Base-by-base conservation (phyloP, 2,329 filamentous ascomycete genomes). In the Chrysoporthe cubensis region DNA sequence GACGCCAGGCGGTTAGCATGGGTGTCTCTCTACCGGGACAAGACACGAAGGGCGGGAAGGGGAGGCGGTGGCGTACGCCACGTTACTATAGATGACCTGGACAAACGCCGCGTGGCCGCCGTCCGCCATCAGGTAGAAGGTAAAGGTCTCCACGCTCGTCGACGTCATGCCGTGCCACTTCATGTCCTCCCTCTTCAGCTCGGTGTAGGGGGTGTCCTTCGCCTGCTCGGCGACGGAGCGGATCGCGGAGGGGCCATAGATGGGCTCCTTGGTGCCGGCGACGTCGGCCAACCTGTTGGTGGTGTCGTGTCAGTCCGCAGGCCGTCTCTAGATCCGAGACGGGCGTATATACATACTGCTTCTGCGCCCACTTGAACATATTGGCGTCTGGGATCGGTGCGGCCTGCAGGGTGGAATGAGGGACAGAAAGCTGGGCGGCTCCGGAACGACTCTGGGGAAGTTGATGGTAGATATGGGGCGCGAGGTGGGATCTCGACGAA, bases 11-110 rank as follows among this genome's bases (percentile, higher is more conserved):
- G 18, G 58, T 64, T 57, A 65, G 66, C 72, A 68, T 21, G 69
- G 44, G 65, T 71, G 26, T 18, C 5, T 40, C 9, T n/a, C 1
- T 54, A 21, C 44, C 71, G 56, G 68, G 62, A 69, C 72, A 46
- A 76, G 34, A 21, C 32, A 14, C 9, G 21, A 58, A 34, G 21
- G 21, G 34, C 70, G 18, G 64, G n/a, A 26, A 57, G 59, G 13
- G 50, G 46, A 43, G 67, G 71, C 43, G 34, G 50, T 66, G 40
- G 73, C 90, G 80, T 89, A 97, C 94, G 88, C 91, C 78, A 99
- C 92, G 81, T 97, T 97, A 84, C 92, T 98, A 85, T 98, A 97
- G 79, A 99, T 97, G 80, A 98, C 87, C 85, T 99, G 96, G 69
- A 88, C 88, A 80, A 97, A 87, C 64, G 87, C 92, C 71, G 94